Base-by-base conservation (phyloP, 78 protist species). In the Dictyostelium purpureum region DNA sequence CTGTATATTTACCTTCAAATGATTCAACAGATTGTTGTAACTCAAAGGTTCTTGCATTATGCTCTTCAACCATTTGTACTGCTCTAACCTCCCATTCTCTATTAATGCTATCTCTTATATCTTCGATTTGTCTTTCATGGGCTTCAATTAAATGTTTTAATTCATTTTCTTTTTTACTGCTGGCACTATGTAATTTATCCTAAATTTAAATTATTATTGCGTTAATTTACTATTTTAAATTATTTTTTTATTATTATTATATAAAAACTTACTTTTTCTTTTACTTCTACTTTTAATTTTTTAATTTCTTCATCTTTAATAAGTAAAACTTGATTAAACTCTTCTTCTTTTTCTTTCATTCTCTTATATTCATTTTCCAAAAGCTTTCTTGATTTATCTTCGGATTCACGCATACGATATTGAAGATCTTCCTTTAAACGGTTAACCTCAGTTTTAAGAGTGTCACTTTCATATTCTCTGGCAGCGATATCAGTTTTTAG, bases 41-140 rank as follows among this genome's bases (percentile, higher is more conserved):
- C 1, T 33, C 16, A 67, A 38, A 26, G 3, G 43, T 33, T 67
- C 75, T 73, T 21, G 81, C 1, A 21, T 35, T 18, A 38, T 70
- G 71, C 59, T 83, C 91, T 43, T 83, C 91, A 11, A 67, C 49
- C 33, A 73, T 37, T 59, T 70, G 65, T 21, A 75, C 71, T 43
- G 47, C 42, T 42, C 59, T 83, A n/a, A 83, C 33, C 57, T 70
- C 91, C 91, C 91, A 83, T 59, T 83, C 82, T 83, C 91, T 83
- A 71, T 70, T 73, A 45, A 83, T 42, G 73, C 79, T 73, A 57
- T 83, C 91, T 73, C 91, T 83, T 4, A 83, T 83, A 71, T 83
- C 91, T 73, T 83, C 91, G 1, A 45, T 21, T 73, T 83, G 91
- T 83, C 91, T 83, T 31, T 83, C 81, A 47, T 26, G 76, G 10